Percentiles rank a stretch among this genome's conserved stretches.
Conservation (phyloP, 1,139 yeast species). For the Hansenula anomala region DNA sequence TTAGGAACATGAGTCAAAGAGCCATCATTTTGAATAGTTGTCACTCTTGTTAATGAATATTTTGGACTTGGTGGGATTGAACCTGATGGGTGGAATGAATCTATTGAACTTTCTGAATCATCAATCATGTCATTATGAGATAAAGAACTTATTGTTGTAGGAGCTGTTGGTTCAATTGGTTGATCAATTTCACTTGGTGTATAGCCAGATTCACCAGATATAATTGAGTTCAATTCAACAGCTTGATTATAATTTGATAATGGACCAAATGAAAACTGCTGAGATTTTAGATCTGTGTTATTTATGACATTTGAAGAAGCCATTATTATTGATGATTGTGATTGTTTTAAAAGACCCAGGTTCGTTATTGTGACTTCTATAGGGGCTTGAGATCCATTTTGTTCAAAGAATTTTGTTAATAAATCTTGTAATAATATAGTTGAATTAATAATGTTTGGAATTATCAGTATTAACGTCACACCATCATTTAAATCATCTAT, state of each 20-base stretch:
- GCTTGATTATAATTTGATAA: neutral
- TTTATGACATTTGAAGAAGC: neutral
- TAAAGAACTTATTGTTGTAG: too few species aligned
- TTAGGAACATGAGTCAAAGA: constrained; percentile 1
- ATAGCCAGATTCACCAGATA: constrained; percentile 5
- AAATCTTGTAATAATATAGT: neutral
- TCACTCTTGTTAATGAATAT: constrained; percentile 8
- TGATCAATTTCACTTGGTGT: neutral
- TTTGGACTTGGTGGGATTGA: neutral
- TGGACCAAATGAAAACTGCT: neutral
- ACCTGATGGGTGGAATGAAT: neutral
- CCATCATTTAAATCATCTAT: neutral
- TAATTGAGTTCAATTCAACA: neutral
- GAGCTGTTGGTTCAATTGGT: neutral
- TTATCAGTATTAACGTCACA: neutral
- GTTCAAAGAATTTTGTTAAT: neutral
- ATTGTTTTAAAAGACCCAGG: neutral
- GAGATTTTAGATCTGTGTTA: neutral
- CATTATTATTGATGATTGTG: neutral
- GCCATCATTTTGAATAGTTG: constrained; percentile 7
- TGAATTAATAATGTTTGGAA: neutral
- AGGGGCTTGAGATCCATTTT: neutral
- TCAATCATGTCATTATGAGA: neutral
- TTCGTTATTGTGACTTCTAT: neutral
- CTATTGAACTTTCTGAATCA: neutral